Base-by-base conservation (phyloP, 163 green algal species). In the Scenedesmus sp. region DNA sequence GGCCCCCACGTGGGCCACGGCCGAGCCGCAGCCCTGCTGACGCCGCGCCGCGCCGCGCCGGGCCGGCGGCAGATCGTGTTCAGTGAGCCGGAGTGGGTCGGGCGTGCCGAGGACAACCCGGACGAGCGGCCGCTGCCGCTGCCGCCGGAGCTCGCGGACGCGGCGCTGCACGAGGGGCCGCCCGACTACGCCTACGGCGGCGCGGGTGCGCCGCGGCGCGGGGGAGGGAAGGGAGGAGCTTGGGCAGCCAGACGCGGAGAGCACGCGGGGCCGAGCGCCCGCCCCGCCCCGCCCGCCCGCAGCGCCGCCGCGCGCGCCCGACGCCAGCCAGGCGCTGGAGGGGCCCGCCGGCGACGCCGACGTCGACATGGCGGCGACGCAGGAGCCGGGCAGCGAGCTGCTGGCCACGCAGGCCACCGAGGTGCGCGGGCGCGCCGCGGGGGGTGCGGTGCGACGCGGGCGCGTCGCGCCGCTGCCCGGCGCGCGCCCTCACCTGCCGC, bases 21-120 rank as follows among this genome's bases (percentile, higher is more conserved):
- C 7, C 39, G 10, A 10, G 7, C 7, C 39, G 6, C 10, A 10
- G 7, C 10, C 39, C 6, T 47, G 39, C 39, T 47, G 39, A 6
- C 39, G 10, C 10, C 7, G 7, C 10, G 44, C 51, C 5, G 47
- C 39, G 26, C 34, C 36, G 4, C n/a, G 14, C 31, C 65, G 60
- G 17, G 54, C 20, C 31, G 10, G 1, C 44, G 70, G 17, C 85
- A 96, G 91, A 85, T 98, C 42, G 88, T 98, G 13, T 98, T 98
- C 53, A 89, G 84, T 6, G 84, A 96, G 69, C 84, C 82, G 24
- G 86, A 70, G 69, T 98, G 94, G 94, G 57, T 98, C 5, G 91
- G 93, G 44, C 91, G 26, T 9, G 64, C 84, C 9, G 91, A 92
- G 60, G 89, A 93, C n/a, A 97, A 96, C 77, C 90, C 94, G 9